phyloP scores from a whole-genome alignment of 306 rosid species.

The Prunus persica region DNA sequence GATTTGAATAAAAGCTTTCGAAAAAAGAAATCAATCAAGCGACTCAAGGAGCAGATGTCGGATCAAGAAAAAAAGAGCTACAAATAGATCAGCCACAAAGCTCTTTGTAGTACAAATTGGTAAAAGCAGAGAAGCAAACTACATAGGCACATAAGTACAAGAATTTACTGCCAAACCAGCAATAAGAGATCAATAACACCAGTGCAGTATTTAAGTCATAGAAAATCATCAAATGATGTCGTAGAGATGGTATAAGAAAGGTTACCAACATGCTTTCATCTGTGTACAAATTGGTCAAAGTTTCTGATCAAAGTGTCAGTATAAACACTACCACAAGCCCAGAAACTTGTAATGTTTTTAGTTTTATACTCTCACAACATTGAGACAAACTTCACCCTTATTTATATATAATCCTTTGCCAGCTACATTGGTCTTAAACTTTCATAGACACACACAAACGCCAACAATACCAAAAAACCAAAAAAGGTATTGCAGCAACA shows the following conservation, averaged over 20 bases:
- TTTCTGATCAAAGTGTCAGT: not conserved
- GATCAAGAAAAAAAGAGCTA: too few relatives aligned
- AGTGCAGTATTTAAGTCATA: not conserved
- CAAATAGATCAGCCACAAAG: not conserved
- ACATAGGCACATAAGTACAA: not conserved
- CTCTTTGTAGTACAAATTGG: not conserved
- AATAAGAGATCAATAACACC: not conserved
- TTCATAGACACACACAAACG: too few relatives aligned
- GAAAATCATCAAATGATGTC: not conserved
- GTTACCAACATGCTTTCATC: not conserved
- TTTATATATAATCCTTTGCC: not conserved
- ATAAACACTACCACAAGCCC: not conserved
- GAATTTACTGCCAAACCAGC: not conserved
- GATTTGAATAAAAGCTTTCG: not conserved
- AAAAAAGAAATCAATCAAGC: not conserved
- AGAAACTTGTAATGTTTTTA: not conserved
- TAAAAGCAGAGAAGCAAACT: not conserved
- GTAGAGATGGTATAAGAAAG: not conserved
- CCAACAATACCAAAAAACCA: too few relatives aligned
- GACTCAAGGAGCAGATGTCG: not conserved
- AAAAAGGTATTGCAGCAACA: not conserved
- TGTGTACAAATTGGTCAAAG: not conserved
- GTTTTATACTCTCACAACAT: not conserved
- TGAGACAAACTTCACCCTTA: not conserved
- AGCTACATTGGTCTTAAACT: not conserved